Evolutionary conservation across 345 rosid species (phyloP), one percentile per base, ranked within the genome.

Genomic region (Ricinus communis): DNA sequence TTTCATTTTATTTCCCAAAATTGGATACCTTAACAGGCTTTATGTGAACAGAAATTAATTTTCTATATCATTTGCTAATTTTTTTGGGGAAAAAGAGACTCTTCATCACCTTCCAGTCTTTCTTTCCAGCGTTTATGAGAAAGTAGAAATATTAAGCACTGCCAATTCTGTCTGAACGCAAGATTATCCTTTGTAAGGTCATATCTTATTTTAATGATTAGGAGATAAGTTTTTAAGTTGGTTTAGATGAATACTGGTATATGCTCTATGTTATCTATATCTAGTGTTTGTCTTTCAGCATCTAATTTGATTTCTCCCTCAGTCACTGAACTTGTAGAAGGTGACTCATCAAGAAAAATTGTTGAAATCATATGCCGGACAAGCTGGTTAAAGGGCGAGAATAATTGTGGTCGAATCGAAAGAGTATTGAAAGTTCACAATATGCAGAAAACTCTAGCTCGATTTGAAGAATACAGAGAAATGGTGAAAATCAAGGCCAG

Each of bases 291-390:
- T 64, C 15, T 16, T 68, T 62, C 60, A 58, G 60, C 14, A 21
- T 40, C 75, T 75, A 41, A 79, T 31, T 40, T 16, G n/a, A 38
- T 71, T 65, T 67, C 40, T 63, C 66, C 52, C 40, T 6, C 90
- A 92, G 99, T 95, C 47, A 89, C 99, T n/a, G 99, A 95, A 74
- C 96, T 95, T 0, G 87, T 88, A 64, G 99, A 95, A 82, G 99
- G 99, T 0, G 99, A 92, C 69, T 95, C 99, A 16, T 95, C 99
- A 0, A 89, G 99, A 73, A 92, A 95, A 73, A 95, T 95, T n/a
- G 99, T 95, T 28, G 99, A 95, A 76, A 95, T 95, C 66, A 95
- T 95, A 57, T 95, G 99, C 74, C 76, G 91, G 65, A 87, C 97
- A 41, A 91, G 97, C 74, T 91, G 96, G 99, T 80, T 88, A 38